phyloP scores from a whole-genome alignment of 108 stramenopile genomes.

The Bacterosira constricta region DNA sequence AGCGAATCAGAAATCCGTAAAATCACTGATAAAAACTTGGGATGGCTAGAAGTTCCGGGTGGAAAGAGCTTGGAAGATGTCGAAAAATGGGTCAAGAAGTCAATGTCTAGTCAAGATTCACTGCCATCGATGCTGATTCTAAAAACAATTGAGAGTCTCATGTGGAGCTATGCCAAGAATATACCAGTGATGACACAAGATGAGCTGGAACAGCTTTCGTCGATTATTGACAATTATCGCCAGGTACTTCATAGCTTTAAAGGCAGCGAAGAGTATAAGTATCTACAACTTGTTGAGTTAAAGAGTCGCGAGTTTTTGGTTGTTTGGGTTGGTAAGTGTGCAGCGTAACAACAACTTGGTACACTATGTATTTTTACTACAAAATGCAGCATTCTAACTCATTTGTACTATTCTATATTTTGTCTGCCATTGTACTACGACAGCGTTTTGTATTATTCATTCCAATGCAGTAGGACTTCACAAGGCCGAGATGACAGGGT shows the following conservation, averaged over 20 bases:
- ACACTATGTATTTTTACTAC: not conserved
- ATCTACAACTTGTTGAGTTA: slow-evolving; percentile 7
- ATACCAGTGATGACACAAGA: not conserved
- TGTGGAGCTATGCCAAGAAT: slow-evolving; percentile 15
- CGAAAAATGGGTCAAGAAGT: slow-evolving; percentile 10
- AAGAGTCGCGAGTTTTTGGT: slow-evolving; percentile 34
- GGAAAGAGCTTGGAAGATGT: slow-evolving; percentile 1
- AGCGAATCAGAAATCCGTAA: slow-evolving; percentile 11
- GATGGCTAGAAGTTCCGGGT: slow-evolving; percentile 8
- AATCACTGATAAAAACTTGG: slow-evolving; percentile 14
- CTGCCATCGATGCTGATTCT: slow-evolving; percentile 11
- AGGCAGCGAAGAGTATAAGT: not conserved
- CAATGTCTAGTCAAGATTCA: not conserved
- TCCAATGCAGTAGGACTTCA: slow-evolving; percentile 2
- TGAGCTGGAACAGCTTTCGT: slow-evolving; percentile 19
- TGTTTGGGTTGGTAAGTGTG: slow-evolving; percentile 44
- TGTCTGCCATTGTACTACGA: not conserved
- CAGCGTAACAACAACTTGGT: no score
- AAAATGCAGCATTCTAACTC: no score
- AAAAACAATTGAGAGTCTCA: slow-evolving; percentile 6
- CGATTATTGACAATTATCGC: slow-evolving; percentile 22
- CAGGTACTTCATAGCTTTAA: slow-evolving; percentile 20
- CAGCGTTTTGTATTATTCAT: slow-evolving; percentile 38
- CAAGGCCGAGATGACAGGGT: slow-evolving; percentile 9
- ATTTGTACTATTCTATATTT: slow-evolving; percentile 10